Conservation (phyloP, 2,329 filamentous ascomycete genomes). For the Trichoderma hamatum region DNA sequence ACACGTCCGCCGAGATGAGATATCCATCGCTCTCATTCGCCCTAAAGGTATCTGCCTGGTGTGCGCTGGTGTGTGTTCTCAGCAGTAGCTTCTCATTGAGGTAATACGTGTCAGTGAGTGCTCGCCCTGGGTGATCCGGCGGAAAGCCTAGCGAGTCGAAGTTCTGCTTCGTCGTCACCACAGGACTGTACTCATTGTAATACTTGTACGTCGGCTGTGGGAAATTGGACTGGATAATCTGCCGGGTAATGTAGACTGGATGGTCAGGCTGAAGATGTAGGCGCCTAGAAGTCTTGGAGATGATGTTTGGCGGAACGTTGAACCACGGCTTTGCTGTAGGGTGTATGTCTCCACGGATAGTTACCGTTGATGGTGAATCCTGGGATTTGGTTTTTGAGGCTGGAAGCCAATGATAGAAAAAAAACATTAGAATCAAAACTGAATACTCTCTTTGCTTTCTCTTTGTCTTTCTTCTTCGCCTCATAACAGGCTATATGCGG, state of each 20-base stretch:
- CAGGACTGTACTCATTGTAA: slow-evolving; percentile 78
- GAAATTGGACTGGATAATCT: slow-evolving; percentile 91
- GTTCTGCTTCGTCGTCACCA: slow-evolving; percentile 84
- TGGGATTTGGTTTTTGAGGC: neutral
- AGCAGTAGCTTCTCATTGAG: slow-evolving; percentile 82
- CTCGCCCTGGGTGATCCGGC: slow-evolving; percentile 82
- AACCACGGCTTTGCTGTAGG: slow-evolving; percentile 75
- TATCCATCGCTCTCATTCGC: slow-evolving; percentile 75
- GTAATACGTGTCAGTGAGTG: slow-evolving; percentile 92
- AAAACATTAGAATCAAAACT: neutral
- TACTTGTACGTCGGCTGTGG: slow-evolving; percentile 71
- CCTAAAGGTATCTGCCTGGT: slow-evolving; percentile 82
- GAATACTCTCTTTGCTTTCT: neutral
- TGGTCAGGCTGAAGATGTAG: slow-evolving; percentile 93
- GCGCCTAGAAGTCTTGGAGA: slow-evolving; percentile 71
- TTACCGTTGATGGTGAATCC: slow-evolving; percentile 45
- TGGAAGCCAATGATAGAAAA: neutral
- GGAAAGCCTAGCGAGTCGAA: slow-evolving; percentile 98
- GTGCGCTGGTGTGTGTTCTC: slow-evolving; percentile 91
- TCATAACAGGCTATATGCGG: neutral
- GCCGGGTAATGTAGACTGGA: slow-evolving; percentile 84
- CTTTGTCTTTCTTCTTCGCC: neutral
- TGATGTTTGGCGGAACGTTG: slow-evolving; percentile 77
- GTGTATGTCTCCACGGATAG: slow-evolving; percentile 67
- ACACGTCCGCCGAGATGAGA: slow-evolving; percentile 92